Base-by-base conservation (phyloP, 805 yeast genomes). In the Yamadazyma ubonensis region DNA sequence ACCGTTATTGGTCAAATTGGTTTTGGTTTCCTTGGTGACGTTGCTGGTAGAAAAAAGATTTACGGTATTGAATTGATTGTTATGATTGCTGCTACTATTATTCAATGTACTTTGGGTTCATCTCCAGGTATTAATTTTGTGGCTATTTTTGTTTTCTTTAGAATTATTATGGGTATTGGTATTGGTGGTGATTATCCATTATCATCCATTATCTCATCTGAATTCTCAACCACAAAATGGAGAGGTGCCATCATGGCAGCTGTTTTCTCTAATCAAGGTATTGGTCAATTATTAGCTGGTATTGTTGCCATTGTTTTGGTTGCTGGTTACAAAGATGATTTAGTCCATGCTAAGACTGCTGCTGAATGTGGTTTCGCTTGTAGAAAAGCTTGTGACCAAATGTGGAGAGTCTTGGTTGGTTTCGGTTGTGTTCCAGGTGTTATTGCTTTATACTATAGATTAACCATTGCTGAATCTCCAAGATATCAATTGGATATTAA, bases 241-340 rank as follows among this genome's bases (percentile, higher is more conserved):
- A 86, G 96, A 81, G 96, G 96, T 76, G 96, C 96, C 50, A 87
- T 87, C 54, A 88, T 88, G 96, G 89, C 86, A 59, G 95, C 96
- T 20, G 96, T 88, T 42, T 90, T 90, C 65, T 91, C 96, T 42
- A 89, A 89, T 73, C 97, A 90, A 71, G 97, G 96, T 67, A 79
- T 93, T 81, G 97, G 97, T 65, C 96, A 90, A 72, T 76, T 89
- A 45, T 58, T 81, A 14, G 96, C 88, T 45, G 96, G 91, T 78
- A 72, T 88, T 50, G 86, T 88, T 53, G 86, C 95, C 42, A 67
- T 88, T 46, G 58, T 86, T 43, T 74, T 79, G 58, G 84, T 86
- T 51, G 85, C 83, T 42, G 95, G 80, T 54, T 89, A 83, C 76
- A 86, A 84, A 63, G 62, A 69, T 50, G 72, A 72, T 28, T 69